A percentile compares a stretch with the other conserved stretches of the same genome.
Evolutionary conservation across 2,329 filamentous ascomycete genomes (phyloP).

Genomic region (Aspergillus puulaauensis): DNA sequence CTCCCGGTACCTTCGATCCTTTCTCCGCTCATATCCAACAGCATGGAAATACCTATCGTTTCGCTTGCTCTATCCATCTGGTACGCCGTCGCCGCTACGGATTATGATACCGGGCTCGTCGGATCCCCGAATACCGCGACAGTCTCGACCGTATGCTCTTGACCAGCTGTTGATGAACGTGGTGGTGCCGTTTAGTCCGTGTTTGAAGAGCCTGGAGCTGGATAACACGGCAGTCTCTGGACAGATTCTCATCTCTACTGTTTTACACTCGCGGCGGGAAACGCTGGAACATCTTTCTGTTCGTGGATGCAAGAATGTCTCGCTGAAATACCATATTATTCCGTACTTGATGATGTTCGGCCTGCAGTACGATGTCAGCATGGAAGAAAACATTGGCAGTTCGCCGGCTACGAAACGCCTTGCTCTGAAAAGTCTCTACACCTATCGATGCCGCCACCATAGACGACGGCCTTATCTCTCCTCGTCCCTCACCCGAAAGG

Average conservation of each 20-base stretch:
- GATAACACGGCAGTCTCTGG: slow-evolving; percentile 63
- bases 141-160: slow-evolving; percentile 58
- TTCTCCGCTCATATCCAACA: slow-evolving; percentile 57
- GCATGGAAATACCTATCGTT: slow-evolving; percentile 63
- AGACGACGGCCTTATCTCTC: slow-evolving; percentile 60
- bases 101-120: slow-evolving; percentile 32
- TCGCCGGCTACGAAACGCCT: slow-evolving; percentile 40
- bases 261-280: slow-evolving; percentile 54
- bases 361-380: slow-evolving; percentile 45
- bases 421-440: slow-evolving; percentile 60
- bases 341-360: slow-evolving; percentile 55
- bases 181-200: slow-evolving; percentile 56
- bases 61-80: slow-evolving; percentile 48
- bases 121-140: slow-evolving; percentile 40
- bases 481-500: slow-evolving; percentile 53
- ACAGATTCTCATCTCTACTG: slow-evolving; percentile 54
- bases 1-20: slow-evolving; percentile 54
- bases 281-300: slow-evolving; percentile 61
- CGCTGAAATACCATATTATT: slow-evolving; percentile 64
- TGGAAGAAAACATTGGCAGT: slow-evolving; percentile 39
- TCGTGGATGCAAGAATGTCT: slow-evolving; percentile 64
- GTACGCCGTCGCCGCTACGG: slow-evolving; percentile 32
- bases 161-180: slow-evolving; percentile 58
- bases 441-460: slow-evolving; percentile 63
- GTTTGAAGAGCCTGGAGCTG: slow-evolving; percentile 57